These are phyloP conservation scores for Cokeromyces recurvatus DNA, from an alignment of 371 early-diverging fungal species.

Conservation along the genomic window DNA sequence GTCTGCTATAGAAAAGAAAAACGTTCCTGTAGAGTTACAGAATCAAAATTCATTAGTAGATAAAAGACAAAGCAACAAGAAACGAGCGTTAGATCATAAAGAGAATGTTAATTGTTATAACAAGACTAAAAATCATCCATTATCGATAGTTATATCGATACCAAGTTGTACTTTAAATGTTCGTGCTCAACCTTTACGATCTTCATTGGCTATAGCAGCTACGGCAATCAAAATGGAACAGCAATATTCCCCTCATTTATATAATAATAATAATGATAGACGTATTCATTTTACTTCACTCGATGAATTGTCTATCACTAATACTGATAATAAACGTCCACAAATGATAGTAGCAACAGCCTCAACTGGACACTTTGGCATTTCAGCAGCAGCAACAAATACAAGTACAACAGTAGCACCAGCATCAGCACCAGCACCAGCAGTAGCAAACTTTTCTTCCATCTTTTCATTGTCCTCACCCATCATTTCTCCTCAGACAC, in stretches of 20 bases:
- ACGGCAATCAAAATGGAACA: too few relatives aligned
- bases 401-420: neutral
- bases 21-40: neutral
- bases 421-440: neutral
- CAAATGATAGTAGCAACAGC: neutral
- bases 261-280: too few relatives aligned
- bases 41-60: neutral
- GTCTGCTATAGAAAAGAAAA: neutral
- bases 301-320: too few relatives aligned
- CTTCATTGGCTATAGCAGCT: too few relatives aligned
- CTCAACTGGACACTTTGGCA: neutral
- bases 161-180: slow-evolving; percentile 18
- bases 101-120: slow-evolving; percentile 1
- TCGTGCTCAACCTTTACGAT: slow-evolving; percentile 18
- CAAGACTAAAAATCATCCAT: too few relatives aligned
- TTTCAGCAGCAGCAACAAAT: neutral
- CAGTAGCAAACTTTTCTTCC: too few relatives aligned
- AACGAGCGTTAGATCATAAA: neutral
- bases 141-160: slow-evolving; percentile 8
- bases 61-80: neutral
- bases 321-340: too few relatives aligned
- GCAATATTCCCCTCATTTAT: too few relatives aligned
- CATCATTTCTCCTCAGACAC: too few relatives aligned
- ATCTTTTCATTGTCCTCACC: too few relatives aligned
- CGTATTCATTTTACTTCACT: too few relatives aligned